These are phyloP conservation scores for Sphagnum magellanicum DNA, from an alignment of 228 moss, liverwort and hornwort species.

Conservation along the genomic window DNA sequence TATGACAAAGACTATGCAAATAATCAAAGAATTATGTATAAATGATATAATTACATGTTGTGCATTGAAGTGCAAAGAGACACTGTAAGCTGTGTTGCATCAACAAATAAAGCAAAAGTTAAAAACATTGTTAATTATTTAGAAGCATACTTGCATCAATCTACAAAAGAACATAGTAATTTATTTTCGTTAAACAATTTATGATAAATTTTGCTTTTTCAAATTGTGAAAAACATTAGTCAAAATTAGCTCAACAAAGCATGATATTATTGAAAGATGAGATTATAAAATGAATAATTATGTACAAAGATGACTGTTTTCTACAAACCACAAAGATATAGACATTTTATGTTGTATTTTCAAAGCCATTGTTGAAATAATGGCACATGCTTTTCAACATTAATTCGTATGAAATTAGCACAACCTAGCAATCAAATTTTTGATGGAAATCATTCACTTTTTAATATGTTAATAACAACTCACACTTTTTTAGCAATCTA, in stretches of 20 bases:
- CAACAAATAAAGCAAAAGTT: not conserved
- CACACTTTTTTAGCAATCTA: too few species aligned
- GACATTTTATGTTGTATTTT: not conserved
- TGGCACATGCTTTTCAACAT: too few species aligned
- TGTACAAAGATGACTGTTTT: not conserved
- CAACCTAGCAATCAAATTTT: too few species aligned
- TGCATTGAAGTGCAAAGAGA: too few species aligned
- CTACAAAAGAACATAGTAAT: not conserved
- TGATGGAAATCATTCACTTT: too few species aligned
- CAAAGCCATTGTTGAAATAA: not conserved
- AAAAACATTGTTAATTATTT: not conserved
- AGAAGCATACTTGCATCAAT: not conserved
- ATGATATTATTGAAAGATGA: not conserved
- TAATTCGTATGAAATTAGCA: too few species aligned
- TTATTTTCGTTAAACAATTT: not conserved
- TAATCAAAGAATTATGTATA: too few species aligned
- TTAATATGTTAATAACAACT: too few species aligned
- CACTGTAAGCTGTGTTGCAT: too few species aligned
- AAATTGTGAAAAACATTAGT: slow-evolving; percentile 3
- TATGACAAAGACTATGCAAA: too few species aligned
- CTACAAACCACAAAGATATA: not conserved
- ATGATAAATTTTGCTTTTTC: not conserved
- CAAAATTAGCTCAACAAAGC: not conserved
- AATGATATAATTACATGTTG: too few species aligned
- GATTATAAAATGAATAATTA: not conserved